Base-by-base conservation (phyloP, 2,329 filamentous ascomycete species). In the Epicoccum sorghinum region DNA sequence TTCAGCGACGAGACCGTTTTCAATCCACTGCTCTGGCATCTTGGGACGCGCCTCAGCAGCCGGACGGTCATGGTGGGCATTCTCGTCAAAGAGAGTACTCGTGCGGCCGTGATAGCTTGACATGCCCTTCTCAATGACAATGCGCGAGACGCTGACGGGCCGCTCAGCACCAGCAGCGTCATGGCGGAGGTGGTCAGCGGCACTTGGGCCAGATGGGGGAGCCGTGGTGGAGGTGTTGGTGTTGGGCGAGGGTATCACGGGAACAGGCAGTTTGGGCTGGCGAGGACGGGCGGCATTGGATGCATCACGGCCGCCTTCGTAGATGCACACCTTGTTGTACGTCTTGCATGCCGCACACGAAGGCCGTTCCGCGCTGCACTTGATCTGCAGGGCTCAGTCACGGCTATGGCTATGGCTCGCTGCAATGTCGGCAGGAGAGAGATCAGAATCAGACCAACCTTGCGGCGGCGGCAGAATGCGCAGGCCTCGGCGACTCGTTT, bases 61-160 rank as follows among this genome's bases (percentile, higher is more conserved):
- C 23, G 41, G 27, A 24, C 60, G 58, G 27, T 65, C 59, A 43
- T 65, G 52, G 12, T 57, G 37, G 41, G 47, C 39, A 32, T 47
- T 66, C 61, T 79, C 78, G 30, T 82, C 79, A 51, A 80, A 82
- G 3, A 81, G 50, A 0, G 79, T 75, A 51, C 79, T 82, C 1
- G 80, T 82, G 2, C 78, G 78, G 0, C 80, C 79, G 63, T 82
- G 80, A 22, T 81, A 81, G 39, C 77, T 79, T 2, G 78, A 77
- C 48, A 58, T 53, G 38, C 63, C 63, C 57, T 78, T 77, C 8
- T 74, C 68, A 4, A 74, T 72, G 6, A 77, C 68, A 18, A 78
- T 77, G 9, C 76, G 29, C 72, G 75, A 58, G 3, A 70, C 57
- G 40, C 67, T 73, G 38, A 43, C 33, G 13, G 35, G 29, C 39